Conservation (phyloP, 306 rosid species). For the Arachis hypogaea region DNA sequence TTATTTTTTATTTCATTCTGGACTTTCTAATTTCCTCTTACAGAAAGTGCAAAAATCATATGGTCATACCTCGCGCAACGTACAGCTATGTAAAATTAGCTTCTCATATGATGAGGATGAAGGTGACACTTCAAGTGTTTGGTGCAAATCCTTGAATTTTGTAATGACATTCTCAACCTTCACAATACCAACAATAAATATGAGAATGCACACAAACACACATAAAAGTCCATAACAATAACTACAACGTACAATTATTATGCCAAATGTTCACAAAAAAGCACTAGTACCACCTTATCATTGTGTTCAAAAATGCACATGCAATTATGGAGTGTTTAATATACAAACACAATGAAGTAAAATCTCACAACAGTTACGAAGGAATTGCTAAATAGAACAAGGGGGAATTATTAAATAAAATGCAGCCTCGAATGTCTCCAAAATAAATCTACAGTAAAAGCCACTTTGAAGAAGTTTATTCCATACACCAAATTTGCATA, state of each 20-base stretch:
- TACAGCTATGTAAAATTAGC: conserved; percentile 68
- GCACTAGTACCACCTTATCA: conserved; percentile 4
- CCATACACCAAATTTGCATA: background rate
- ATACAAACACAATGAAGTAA: conserved; percentile 7
- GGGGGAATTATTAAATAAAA: background rate
- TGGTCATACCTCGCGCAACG: conserved; percentile 62
- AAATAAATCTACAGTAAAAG: background rate
- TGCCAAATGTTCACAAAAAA: conserved; percentile 35
- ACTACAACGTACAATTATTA: background rate
- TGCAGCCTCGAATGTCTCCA: conserved; percentile 5
- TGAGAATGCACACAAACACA: conserved; percentile 11
- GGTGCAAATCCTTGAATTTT: conserved; percentile 68
- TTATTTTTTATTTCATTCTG: conserved; percentile 20
- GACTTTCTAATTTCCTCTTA: conserved; percentile 21
- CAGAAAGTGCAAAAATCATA: conserved; percentile 19
- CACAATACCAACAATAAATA: conserved; percentile 44
- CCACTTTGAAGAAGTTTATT: background rate
- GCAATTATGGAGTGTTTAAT: conserved; percentile 19
- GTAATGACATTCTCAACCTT: conserved; percentile 77
- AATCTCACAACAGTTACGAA: conserved; percentile 1
- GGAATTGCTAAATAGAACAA: background rate
- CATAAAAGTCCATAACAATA: background rate
- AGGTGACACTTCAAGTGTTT: conserved; percentile 57
- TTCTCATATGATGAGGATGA: conserved; percentile 66
- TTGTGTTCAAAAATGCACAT: conserved; percentile 11